phyloP scores from a whole-genome alignment of 176 grass and related monocot genomes.

The Oryza longistaminata region DNA sequence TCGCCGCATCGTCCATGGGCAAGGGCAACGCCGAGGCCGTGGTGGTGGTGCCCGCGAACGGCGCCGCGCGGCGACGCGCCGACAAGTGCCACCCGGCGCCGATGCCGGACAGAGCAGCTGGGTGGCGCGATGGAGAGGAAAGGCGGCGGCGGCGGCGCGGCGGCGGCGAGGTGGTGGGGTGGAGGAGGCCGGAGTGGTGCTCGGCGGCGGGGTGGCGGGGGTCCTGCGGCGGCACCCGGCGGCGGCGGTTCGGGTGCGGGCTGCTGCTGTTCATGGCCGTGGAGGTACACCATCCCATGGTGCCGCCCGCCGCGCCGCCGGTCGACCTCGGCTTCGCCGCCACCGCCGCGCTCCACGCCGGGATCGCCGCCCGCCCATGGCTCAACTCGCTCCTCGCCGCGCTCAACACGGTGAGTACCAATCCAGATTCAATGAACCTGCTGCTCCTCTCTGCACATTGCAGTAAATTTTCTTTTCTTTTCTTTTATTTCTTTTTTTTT shows the following conservation, averaged over 20 bases:
- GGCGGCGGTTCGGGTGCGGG: conserved; percentile 50
- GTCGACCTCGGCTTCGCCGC: conserved; percentile 72
- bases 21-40: no score
- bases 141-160: not conserved
- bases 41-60: not conserved
- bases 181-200: conserved; percentile 30
- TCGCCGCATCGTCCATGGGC: not conserved
- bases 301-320: conserved; percentile 55
- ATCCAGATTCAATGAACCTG: not conserved
- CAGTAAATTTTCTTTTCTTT: not conserved
- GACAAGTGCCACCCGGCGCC: conserved; percentile 12
- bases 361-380: conserved; percentile 45
- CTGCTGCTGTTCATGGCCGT: conserved; percentile 87
- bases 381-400: conserved; percentile 88
- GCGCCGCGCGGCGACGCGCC: conserved; percentile 13
- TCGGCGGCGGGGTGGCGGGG: conserved; percentile 20
- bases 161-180: not conserved
- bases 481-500: no score
- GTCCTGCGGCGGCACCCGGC: conserved; percentile 53
- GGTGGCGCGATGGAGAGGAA: not conserved
- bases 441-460: not conserved
- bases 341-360: conserved; percentile 55
- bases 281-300: conserved; percentile 92
- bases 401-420: conserved; percentile 74
- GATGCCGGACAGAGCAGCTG: not conserved